Conservation (phyloP, 2,329 filamentous ascomycete genomes). For the Aspergillus nomiae region DNA sequence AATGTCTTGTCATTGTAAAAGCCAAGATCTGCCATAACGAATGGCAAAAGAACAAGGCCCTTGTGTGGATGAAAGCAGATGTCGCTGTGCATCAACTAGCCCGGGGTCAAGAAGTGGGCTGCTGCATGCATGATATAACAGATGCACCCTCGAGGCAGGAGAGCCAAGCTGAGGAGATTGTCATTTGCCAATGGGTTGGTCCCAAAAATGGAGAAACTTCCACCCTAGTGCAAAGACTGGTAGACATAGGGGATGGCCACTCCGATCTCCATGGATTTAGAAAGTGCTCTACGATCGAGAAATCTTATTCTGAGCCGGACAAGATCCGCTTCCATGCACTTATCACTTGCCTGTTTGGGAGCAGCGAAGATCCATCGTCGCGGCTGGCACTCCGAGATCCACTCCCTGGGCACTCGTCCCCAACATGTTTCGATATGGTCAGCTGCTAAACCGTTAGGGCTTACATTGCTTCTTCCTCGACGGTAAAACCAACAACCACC, state of each 20-base stretch:
- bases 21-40: slow-evolving; percentile 5
- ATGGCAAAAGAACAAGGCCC: background rate
- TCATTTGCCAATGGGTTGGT: background rate
- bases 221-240: background rate
- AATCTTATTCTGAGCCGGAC: background rate
- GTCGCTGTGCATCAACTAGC: background rate
- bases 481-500: background rate
- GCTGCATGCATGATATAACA: background rate
- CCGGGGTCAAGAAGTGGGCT: background rate
- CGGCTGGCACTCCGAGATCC: background rate
- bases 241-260: background rate
- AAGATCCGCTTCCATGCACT: background rate
- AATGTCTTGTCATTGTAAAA: slow-evolving; percentile 9
- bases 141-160: background rate
- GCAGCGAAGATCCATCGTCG: background rate
- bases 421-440: background rate
- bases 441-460: background rate
- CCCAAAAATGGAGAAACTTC: background rate
- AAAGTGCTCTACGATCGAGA: background rate
- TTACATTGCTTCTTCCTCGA: background rate
- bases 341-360: background rate
- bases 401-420: background rate
- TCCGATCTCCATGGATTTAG: background rate
- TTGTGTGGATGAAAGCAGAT: background rate
- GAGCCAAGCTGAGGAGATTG: background rate